Base-by-base conservation (phyloP, 768 basidiomycete genomes). In the Sporobolomyces roseus region DNA sequence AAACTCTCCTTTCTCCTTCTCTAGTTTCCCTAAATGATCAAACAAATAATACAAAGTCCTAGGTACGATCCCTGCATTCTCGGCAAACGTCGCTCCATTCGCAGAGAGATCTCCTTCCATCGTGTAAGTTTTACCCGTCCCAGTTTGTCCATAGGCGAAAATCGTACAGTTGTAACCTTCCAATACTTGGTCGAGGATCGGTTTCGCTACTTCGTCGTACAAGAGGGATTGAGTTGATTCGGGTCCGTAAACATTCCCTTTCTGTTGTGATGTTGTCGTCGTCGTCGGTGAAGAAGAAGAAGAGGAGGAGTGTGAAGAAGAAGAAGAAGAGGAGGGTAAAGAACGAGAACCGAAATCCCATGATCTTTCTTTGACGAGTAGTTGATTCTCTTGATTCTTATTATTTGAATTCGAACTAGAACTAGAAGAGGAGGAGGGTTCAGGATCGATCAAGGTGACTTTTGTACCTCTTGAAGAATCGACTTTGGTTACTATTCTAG, bases 81-180 rank as follows among this genome's bases (percentile, higher is more conserved):
- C 79, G 8, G 90, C 91, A 25, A 93, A 93, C 63, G 89, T 91
- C 3, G 91, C 90, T 81, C 91, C 85, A 0, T 88, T 86, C 1
- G 78, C 76, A 0, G 91, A 90, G 29, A 96, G 81, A 77, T 99
- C 93, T 21, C 96, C 96, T 79, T 97, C 93, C 96, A 98, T 99
- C 4, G 96, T 99, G 77, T 93, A 89, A 91, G 96, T 98, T 81
- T 99, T 99, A 27, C 96, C 96, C 0, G 96, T 97, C 1, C 96
- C 96, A 0, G 96, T 98, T 79, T 98, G 96, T 2, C 96, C 96
- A 77, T 99, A 99, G 6, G 93, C 93, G 79, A 98, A 97, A 27
- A 99, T 82, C 0, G 77, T 77, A 43, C 94, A 98, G 77, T 98
- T 98, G 81, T 96, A 99, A 8, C 96, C 96, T 78, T 84, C 82